Evolutionary conservation across 768 basidiomycete genomes (phyloP).

Genomic region (Serendipita sp.): DNA sequence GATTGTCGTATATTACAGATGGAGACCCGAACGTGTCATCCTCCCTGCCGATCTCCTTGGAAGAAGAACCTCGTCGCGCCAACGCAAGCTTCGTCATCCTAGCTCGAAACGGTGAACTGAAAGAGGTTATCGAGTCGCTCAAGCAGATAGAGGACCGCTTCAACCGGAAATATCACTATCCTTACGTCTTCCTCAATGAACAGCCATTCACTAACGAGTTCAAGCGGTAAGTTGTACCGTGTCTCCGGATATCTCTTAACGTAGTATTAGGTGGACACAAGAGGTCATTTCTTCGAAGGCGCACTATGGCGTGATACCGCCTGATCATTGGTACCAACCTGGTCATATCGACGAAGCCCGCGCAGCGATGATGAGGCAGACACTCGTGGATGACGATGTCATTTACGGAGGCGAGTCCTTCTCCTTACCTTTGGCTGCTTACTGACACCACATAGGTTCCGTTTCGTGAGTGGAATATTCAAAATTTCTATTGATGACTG

Average conservation of each 20-base stretch:
- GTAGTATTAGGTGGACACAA: conserved; percentile 20
- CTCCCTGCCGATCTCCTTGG: too few species aligned
- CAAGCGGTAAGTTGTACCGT: conserved; percentile 30
- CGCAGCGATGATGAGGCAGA: conserved; percentile 34
- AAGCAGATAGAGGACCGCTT: conserved; percentile 52
- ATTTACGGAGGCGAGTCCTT: conserved; percentile 35
- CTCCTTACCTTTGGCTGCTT: too few species aligned
- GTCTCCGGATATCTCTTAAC: background rate
- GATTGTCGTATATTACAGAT: background rate
- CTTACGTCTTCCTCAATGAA: conserved; percentile 74
- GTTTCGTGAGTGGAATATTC: background rate
- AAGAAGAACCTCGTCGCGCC: conserved; percentile 19
- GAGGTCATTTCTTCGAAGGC: conserved; percentile 35
- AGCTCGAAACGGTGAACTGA: conserved; percentile 44
- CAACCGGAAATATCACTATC: conserved; percentile 49
- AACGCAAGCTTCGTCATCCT: conserved; percentile 70
- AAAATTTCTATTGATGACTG: too few species aligned
- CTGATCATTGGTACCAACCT: conserved; percentile 54
- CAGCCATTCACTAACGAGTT: conserved; percentile 59
- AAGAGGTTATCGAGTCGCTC: conserved; percentile 44
- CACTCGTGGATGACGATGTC: conserved; percentile 36
- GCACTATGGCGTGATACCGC: conserved; percentile 45
- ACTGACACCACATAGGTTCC: background rate
- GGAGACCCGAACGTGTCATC: too few species aligned
- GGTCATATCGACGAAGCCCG: conserved; percentile 53